Conservation (phyloP, 2,329 filamentous ascomycete species). For the Stagonosporopsis chrysanthemi region DNA sequence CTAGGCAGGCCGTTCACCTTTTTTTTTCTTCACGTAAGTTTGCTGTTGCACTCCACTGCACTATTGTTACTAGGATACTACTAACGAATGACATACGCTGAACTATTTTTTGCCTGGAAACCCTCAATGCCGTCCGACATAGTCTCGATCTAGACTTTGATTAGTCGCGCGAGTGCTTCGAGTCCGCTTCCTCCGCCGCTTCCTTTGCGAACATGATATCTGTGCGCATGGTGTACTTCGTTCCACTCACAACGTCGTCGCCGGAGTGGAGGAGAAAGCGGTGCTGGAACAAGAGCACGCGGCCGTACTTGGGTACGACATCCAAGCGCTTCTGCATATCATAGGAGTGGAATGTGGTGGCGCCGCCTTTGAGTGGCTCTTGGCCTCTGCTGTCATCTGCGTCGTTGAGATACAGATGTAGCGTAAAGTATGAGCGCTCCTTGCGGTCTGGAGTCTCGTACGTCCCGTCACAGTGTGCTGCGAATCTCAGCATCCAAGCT, state of each 20-base stretch:
- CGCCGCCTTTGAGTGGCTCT: conserved; percentile 58
- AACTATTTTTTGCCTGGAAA: not conserved
- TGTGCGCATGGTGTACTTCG: conserved; percentile 64
- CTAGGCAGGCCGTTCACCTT: conserved; percentile 75
- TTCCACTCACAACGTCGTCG: conserved; percentile 61
- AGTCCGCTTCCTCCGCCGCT: conserved; percentile 13
- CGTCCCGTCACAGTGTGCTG: conserved; percentile 71
- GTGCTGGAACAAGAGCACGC: conserved; percentile 66
- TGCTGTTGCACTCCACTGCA: not conserved
- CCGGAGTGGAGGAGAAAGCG: conserved; percentile 61
- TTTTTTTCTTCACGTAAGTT: conserved; percentile 59
- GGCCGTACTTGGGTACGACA: conserved; percentile 59
- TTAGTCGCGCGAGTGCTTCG: not conserved
- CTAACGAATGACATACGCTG: conserved; percentile 40
- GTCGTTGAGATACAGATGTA: conserved; percentile 65
- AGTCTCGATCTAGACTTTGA: not conserved
- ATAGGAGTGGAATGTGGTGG: conserved; percentile 60
- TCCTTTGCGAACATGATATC: conserved; percentile 62
- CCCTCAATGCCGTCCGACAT: not conserved
- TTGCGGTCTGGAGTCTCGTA: conserved; percentile 66
- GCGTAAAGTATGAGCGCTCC: conserved; percentile 61
- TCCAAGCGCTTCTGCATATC: conserved; percentile 48
- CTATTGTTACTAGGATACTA: conserved; percentile 48
- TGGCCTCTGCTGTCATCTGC: conserved; percentile 39
- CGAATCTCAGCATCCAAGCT: conserved; percentile 20